phyloP scores from a whole-genome alignment of 1,139 yeast species.

The Scheffersomyces quercinus region DNA sequence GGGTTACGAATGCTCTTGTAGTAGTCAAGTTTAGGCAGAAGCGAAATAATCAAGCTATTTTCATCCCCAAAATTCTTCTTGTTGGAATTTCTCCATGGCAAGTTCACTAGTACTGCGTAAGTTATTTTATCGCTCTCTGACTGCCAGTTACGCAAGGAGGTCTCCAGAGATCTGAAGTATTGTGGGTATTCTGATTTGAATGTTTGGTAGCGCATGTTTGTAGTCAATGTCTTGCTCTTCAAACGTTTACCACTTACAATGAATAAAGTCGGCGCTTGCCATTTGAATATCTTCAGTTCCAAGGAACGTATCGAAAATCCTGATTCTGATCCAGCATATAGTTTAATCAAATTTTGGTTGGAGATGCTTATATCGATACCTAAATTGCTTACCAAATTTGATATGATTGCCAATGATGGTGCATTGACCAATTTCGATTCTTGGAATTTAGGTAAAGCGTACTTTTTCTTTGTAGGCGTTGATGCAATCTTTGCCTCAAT shows the following conservation, averaged over 20 bases:
- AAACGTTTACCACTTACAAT: slow-evolving; percentile 66
- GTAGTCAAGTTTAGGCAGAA: slow-evolving; percentile 65
- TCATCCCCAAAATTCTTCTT: slow-evolving; percentile 71
- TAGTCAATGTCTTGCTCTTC: slow-evolving; percentile 34
- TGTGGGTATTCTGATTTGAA: slow-evolving; percentile 57
- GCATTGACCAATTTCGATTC: slow-evolving; percentile 43
- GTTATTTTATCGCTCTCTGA: slow-evolving; percentile 42
- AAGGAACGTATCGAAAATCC: slow-evolving; percentile 89
- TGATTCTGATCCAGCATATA: slow-evolving; percentile 70
- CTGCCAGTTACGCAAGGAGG: slow-evolving; percentile 34
- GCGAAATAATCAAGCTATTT: slow-evolving; percentile 55
- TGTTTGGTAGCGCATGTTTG: slow-evolving; percentile 50
- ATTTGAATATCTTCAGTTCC: slow-evolving; percentile 81
- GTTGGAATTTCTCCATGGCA: slow-evolving; percentile 79
- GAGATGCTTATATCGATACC: slow-evolving; percentile 23
- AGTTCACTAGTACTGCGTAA: slow-evolving; percentile 61
- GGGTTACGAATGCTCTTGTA: slow-evolving; percentile 41
- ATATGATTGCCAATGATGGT: slow-evolving; percentile 43
- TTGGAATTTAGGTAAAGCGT: slow-evolving; percentile 15
- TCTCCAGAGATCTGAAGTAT: slow-evolving; percentile 36
- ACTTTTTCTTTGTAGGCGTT: background rate
- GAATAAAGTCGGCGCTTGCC: slow-evolving; percentile 85
- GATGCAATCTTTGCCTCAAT: background rate
- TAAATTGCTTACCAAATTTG: slow-evolving; percentile 27
- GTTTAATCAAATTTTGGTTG: slow-evolving; percentile 51